Evolutionary conservation across 805 yeast species (phyloP).

Genomic region (Lipomyces mesembrius): DNA sequence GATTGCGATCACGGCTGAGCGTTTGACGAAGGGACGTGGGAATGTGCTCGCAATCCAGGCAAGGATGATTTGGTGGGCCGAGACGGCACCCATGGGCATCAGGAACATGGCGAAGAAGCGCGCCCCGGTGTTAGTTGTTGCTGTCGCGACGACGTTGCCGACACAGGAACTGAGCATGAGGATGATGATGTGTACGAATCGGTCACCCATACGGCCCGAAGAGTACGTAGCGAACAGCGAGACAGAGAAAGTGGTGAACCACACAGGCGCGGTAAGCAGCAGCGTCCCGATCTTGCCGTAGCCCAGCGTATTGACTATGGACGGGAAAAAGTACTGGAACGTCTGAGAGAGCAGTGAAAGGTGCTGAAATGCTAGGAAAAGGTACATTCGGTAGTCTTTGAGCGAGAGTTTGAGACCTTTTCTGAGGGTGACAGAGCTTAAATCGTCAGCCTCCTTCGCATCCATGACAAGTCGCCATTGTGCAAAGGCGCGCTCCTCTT

Average conservation of each 20-base stretch:
- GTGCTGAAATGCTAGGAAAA: constrained; percentile 29
- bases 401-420: constrained; percentile 29
- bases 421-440: constrained; percentile 18
- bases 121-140: constrained; percentile 20
- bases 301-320: constrained; percentile 59
- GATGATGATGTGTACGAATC: constrained; percentile 25
- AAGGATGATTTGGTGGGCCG: constrained; percentile 29
- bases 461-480: constrained; percentile 37
- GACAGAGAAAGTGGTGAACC: constrained; percentile 55
- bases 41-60: constrained; percentile 31
- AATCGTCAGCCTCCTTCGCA: constrained; percentile 29
- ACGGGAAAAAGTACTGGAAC: constrained; percentile 61
- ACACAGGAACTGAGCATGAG: constrained; percentile 8
- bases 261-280: constrained; percentile 65
- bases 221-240: constrained; percentile 48
- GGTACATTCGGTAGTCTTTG: constrained; percentile 34
- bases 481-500: constrained; percentile 33
- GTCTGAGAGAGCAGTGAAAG: constrained; percentile 31
- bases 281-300: constrained; percentile 55
- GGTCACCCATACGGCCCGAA: constrained; percentile 29
- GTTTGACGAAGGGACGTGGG: constrained; percentile 30
- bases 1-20: constrained; percentile 27
- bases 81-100: constrained; percentile 26
- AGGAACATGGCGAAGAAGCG: constrained; percentile 28
- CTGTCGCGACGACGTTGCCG: constrained; percentile 24